These are phyloP conservation scores for Aspergillus cejpii DNA, from an alignment of 2,329 filamentous ascomycete genomes.

Conservation along the genomic window DNA sequence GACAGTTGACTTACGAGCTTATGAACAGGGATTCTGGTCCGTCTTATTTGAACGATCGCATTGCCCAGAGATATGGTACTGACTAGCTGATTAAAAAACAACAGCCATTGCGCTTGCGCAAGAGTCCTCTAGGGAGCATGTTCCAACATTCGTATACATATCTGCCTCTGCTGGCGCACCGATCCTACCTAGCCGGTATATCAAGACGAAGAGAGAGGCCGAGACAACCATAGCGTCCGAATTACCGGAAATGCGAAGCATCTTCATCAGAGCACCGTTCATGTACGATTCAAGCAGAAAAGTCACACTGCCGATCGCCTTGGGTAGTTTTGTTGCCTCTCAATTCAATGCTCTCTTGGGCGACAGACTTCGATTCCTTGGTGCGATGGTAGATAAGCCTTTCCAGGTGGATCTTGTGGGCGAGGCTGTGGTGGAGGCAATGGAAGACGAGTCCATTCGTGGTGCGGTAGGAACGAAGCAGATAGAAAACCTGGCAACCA, in stretches of 20 bases:
- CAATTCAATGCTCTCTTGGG: constrained; percentile 72
- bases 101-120: constrained; percentile 74
- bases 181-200: constrained; percentile 75
- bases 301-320: constrained; percentile 79
- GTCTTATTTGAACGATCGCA: constrained; percentile 9
- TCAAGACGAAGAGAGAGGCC: constrained; percentile 85
- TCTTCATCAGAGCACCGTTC: constrained; percentile 82
- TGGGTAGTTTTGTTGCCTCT: constrained; percentile 65
- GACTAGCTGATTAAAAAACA: constrained; percentile 7
- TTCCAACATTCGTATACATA: constrained; percentile 73
- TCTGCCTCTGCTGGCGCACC: constrained; percentile 83
- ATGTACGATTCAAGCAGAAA: constrained; percentile 78
- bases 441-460: constrained; percentile 64
- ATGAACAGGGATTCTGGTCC: constrained; percentile 82
- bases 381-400: constrained; percentile 76
- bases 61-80: background rate
- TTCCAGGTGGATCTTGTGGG: constrained; percentile 81
- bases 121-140: constrained; percentile 60
- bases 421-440: constrained; percentile 80
- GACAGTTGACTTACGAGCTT: constrained; percentile 86
- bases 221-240: constrained; percentile 66
- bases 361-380: constrained; percentile 71
- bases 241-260: constrained; percentile 66
- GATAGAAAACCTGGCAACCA: constrained; percentile 74
- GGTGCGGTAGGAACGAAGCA: constrained; percentile 71